A percentile compares a stretch with the other conserved stretches of the same genome.
Evolutionary conservation across 345 rosid genomes (phyloP).

Genomic region (Lepidium didymum): DNA sequence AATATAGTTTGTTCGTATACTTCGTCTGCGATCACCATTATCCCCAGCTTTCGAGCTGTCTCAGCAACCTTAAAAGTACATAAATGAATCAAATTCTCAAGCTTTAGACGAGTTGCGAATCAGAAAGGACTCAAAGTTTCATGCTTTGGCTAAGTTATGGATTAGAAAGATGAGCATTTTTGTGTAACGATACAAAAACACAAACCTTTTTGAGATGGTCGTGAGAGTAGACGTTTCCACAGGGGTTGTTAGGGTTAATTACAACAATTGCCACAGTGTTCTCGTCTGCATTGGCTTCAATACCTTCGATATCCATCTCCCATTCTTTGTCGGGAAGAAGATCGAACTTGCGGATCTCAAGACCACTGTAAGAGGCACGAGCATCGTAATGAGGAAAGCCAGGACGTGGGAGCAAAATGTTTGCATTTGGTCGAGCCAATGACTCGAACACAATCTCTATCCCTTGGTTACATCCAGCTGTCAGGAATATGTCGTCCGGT

Average conservation of each 20-base stretch:
- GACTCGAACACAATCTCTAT: constrained; percentile 38
- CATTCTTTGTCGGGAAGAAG: constrained; percentile 52
- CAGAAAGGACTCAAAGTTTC: background rate
- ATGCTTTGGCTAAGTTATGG: background rate
- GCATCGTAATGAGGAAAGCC: constrained; percentile 43
- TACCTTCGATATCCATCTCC: constrained; percentile 52
- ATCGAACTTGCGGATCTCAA: constrained; percentile 48
- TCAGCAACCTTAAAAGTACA: constrained; percentile 43
- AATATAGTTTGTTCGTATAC: constrained; percentile 43
- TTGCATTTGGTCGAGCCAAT: constrained; percentile 46
- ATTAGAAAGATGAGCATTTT: background rate
- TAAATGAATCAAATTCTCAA: background rate
- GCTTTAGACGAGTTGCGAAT: background rate
- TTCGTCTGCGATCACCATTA: constrained; percentile 59
- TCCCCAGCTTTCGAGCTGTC: constrained; percentile 51
- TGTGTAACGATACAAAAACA: background rate
- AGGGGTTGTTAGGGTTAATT: constrained; percentile 37
- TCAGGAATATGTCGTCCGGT: constrained; percentile 43
- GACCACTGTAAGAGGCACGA: constrained; percentile 18
- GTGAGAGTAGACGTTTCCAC: constrained; percentile 41
- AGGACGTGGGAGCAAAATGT: constrained; percentile 39
- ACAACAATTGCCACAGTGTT: constrained; percentile 53
- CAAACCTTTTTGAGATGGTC: constrained; percentile 41
- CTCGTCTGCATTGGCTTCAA: constrained; percentile 51
- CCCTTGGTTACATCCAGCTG: constrained; percentile 52